Percentiles rank a stretch among this genome's conserved stretches.
phyloP scores from a whole-genome alignment of 2,329 filamentous ascomycete species.

The Aspergillus uvarum region DNA sequence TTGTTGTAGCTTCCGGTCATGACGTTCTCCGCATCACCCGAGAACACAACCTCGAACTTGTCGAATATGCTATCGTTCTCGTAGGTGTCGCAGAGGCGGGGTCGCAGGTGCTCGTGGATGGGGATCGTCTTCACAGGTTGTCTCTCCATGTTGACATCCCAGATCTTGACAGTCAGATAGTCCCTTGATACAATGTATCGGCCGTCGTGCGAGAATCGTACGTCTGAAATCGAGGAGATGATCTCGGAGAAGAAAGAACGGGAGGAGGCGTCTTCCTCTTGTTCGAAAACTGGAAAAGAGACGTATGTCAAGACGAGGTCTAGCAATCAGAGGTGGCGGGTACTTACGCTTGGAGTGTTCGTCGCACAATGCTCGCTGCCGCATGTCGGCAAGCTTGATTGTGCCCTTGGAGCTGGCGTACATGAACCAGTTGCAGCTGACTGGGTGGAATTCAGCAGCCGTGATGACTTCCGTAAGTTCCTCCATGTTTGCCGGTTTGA shows the following conservation, averaged over 20 bases:
- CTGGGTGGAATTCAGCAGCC: slow-evolving; percentile 93
- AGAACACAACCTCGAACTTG: slow-evolving; percentile 99
- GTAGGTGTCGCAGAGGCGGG: slow-evolving; percentile 93
- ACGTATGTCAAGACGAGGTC: slow-evolving; percentile 16
- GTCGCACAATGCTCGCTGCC: slow-evolving; percentile 92
- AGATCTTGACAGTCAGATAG: slow-evolving; percentile 98
- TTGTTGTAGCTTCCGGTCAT: slow-evolving; percentile 99
- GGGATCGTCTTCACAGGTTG: slow-evolving; percentile 98
- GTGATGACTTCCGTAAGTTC: slow-evolving; percentile 98
- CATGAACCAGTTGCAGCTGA: slow-evolving; percentile 99
- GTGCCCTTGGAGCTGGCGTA: slow-evolving; percentile 99
- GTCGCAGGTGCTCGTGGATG: slow-evolving; percentile 94
- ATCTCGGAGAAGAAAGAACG: slow-evolving; percentile 99
- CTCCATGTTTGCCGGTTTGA: slow-evolving; percentile 99
- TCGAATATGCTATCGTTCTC: slow-evolving; percentile 99
- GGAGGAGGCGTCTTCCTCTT: slow-evolving; percentile 96
- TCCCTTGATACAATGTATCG: slow-evolving; percentile 96
- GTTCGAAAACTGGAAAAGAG: slow-evolving; percentile 76
- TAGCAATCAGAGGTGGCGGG: background rate
- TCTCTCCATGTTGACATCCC: slow-evolving; percentile 99
- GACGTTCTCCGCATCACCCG: slow-evolving; percentile 95
- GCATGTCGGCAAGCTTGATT: slow-evolving; percentile 98
- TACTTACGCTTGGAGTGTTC: slow-evolving; percentile 87
- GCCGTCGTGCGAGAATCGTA: slow-evolving; percentile 94
- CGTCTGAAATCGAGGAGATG: slow-evolving; percentile 98